Evolutionary conservation across 225 moss, liverwort and hornwort genomes (phyloP), one percentile per base, ranked within the genome.

Genomic region (Sphagnum tenellum): DNA sequence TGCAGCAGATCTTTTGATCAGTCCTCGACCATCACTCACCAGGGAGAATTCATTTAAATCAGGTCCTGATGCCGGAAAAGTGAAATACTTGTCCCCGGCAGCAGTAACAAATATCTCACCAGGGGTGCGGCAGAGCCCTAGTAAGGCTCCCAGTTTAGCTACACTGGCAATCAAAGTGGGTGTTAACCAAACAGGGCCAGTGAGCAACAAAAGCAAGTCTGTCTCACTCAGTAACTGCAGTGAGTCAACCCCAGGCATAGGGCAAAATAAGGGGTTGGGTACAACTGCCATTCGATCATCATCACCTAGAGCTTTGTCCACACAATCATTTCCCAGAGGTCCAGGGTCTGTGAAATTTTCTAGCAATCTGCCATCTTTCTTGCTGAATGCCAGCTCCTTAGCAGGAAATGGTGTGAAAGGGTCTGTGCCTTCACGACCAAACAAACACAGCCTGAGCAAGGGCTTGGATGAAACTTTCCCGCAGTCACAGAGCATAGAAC

Each of bases 11-110:
- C 74, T 73, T 64, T 67, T 73, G 29, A 65, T 80, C 52, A 13
- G 77, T 54, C 62, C 75, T 50, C 81, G 87, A 64, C 76, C 76
- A 55, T 78, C 64, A 5, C 78, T 88, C 12, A 74, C 76, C 52
- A 75, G 80, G 72, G 94, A 95, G 64, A 81, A 61, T 52, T 86
- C 91, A 59, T 75, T 84, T 61, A 95, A 95, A 69, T 74, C 76
- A 50, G 69, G 68, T 68, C 70, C 82, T 55, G 94, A 94, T 56
- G 71, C 83, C 3, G 89, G 89, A 61, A 95, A 92, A 73, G 91
- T 95, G 65, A 95, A 88, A 64, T 91, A 89, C 68, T 72, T 91
- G 63, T 84, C 91, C 49, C 88, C 87, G 9, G 80, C 85, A 65
- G 79, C 89, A 56, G 71, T 94, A 10, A 74, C 86, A 63, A 89